Conservation (phyloP, 2,329 filamentous ascomycete genomes). For the Ambrosiella beaveri region DNA sequence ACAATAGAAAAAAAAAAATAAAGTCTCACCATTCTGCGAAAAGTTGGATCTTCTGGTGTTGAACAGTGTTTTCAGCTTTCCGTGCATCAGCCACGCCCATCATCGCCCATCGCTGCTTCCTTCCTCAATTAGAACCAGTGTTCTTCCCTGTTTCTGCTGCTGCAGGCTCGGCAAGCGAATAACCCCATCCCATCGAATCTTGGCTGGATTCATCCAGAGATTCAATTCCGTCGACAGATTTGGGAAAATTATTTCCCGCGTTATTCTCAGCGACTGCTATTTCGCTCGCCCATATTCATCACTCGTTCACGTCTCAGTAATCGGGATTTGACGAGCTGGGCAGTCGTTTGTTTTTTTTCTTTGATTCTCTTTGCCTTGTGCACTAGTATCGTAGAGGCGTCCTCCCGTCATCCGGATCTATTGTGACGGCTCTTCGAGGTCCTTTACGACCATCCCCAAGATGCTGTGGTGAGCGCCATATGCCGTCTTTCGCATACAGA, state of each 20-base stretch:
- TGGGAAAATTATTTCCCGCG: neutral
- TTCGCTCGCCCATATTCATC: neutral
- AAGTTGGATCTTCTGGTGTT: neutral
- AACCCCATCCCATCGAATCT: neutral
- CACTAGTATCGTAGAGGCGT: too few species aligned
- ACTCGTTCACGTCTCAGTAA: neutral
- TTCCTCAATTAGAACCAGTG: neutral
- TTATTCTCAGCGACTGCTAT: neutral
- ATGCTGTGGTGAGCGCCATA: slow-evolving; percentile 13
- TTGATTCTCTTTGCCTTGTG: too few species aligned
- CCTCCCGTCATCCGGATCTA: too few species aligned
- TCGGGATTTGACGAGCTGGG: too few species aligned
- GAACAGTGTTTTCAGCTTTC: neutral
- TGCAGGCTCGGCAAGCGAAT: neutral
- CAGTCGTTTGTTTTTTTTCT: too few species aligned
- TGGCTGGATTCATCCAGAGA: neutral
- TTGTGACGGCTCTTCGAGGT: too few species aligned
- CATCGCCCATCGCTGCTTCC: neutral
- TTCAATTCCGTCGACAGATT: too few species aligned
- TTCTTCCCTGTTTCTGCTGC: neutral
- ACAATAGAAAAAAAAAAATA: too few species aligned
- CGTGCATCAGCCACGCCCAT: neutral
- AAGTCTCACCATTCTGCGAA: too few species aligned
- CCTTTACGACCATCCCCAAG: neutral
- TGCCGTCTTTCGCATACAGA: slow-evolving; percentile 9